These are phyloP conservation scores for Bipolaris cookei DNA, from an alignment of 2,329 filamentous ascomycete genomes.

Conservation along the genomic window DNA sequence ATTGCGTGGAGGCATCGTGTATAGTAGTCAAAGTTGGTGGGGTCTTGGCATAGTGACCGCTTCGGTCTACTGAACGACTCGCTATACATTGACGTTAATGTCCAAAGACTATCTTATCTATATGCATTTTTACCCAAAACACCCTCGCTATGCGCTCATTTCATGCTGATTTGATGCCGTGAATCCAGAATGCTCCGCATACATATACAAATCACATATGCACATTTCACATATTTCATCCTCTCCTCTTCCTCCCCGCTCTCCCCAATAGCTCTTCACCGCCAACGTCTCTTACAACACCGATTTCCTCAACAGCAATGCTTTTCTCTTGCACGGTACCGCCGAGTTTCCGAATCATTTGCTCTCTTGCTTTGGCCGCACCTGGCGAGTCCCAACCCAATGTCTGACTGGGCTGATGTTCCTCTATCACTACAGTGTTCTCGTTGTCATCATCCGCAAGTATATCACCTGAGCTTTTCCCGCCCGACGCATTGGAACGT, in stretches of 20 bases:
- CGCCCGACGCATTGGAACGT: slow-evolving; percentile 38
- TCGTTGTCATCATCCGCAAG: slow-evolving; percentile 29
- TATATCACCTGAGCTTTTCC: slow-evolving; percentile 34
- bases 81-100: no score
- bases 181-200: slow-evolving; percentile 1
- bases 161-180: slow-evolving; percentile 6
- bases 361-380: slow-evolving; percentile 42
- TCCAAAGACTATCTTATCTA: background rate
- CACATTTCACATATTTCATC: slow-evolving; percentile 13
- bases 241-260: slow-evolving; percentile 36
- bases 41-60: no score
- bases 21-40: no score
- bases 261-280: slow-evolving; percentile 29
- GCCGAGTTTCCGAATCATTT: slow-evolving; percentile 47
- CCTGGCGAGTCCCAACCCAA: slow-evolving; percentile 49
- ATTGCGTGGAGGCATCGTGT: no score
- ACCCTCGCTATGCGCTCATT: slow-evolving; percentile 24
- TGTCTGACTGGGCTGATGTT: slow-evolving; percentile 46
- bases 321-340: slow-evolving; percentile 42
- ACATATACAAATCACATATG: background rate
- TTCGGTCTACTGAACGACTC: no score
- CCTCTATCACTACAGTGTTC: slow-evolving; percentile 27
- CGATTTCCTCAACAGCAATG: slow-evolving; percentile 39
- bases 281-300: slow-evolving; percentile 44
- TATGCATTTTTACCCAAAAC: slow-evolving; percentile 10